Evolutionary conservation across 495 filamentous ascomycete genomes (phyloP), one percentile per base, ranked within the genome.

Genomic region (Podospora anserina): DNA sequence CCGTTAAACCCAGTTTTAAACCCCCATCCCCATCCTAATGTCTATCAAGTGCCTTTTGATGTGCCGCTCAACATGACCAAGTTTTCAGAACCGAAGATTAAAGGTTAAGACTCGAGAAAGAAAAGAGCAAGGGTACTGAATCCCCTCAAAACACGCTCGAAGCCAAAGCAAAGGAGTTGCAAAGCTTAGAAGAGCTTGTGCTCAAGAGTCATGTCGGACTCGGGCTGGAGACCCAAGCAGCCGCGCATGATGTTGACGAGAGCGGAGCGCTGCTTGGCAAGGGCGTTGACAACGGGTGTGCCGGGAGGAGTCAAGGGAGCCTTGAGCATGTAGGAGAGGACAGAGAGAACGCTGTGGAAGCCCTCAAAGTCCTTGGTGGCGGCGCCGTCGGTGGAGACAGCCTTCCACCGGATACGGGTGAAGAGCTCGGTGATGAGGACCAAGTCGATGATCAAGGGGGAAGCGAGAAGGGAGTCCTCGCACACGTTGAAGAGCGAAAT

Each of bases 261-360:
- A 26, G 94, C 94, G 70, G 86, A 89, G 70, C 95, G 92, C 86
- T 99, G 95, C 89, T 99, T 99, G 76, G 90, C 91, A 69, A 99
- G 86, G 56, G 95, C 88, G 78, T 99, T 99, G 81, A 99, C 87
- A 63, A 99, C 96, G 15, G 95, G 95, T 26, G 95, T 97, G 63
- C 95, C 96, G 2, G 96, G 91, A 11, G 95, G 95, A 64, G 94
- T 97, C 78, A 97, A 84, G 27, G 95, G 95, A 66, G 95, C 95
- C 90, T 99, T 99, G 73, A 99, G 88, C 95, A 99, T 99, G 86
- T 97, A 99, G 86, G 92, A 96, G 71, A 99, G 89, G 64, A 99
- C 88, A 84, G 93, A 97, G 53, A 99, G 91, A 32, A 99, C 96
- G 79, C 89, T 93, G 84, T 99, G 96, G 88, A 99, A 99, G 73